Evolutionary conservation across 2,329 filamentous ascomycete species (phyloP).

Genomic region (Plenodomus biglobosus): DNA sequence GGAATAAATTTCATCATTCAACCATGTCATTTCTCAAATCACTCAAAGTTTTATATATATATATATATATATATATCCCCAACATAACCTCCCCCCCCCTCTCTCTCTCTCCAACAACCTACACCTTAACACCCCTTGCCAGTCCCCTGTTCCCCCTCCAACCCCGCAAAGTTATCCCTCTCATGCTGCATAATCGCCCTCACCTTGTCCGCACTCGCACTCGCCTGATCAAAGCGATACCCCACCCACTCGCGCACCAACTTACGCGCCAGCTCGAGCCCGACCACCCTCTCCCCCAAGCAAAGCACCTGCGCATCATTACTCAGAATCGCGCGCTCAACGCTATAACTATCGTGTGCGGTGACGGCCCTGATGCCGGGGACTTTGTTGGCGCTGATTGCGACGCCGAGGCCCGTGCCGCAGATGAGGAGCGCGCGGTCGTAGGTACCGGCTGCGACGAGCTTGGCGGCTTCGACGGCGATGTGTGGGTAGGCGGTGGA

Average conservation of each 20-base stretch:
- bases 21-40: too few species aligned
- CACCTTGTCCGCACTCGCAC: constrained; percentile 62
- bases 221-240: constrained; percentile 74
- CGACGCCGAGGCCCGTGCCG: constrained; percentile 83
- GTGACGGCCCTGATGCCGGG: constrained; percentile 83
- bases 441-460: constrained; percentile 64
- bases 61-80: too few species aligned
- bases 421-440: constrained; percentile 83
- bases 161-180: constrained; percentile 38
- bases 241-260: constrained; percentile 80
- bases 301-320: constrained; percentile 88
- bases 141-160: constrained; percentile 17
- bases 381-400: constrained; percentile 87
- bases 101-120: too few species aligned
- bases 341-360: constrained; percentile 81
- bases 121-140: neutral
- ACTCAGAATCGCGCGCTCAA: constrained; percentile 77
- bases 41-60: too few species aligned
- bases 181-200: constrained; percentile 54
- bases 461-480: constrained; percentile 69
- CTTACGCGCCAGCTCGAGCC: constrained; percentile 75
- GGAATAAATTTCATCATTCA: too few species aligned
- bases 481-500: constrained; percentile 82
- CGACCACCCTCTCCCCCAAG: constrained; percentile 81
- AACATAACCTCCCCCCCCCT: too few species aligned